Evolutionary conservation across 768 basidiomycete species (phyloP), one percentile per base, ranked within the genome.

Genomic region (Arthromyces matolae): DNA sequence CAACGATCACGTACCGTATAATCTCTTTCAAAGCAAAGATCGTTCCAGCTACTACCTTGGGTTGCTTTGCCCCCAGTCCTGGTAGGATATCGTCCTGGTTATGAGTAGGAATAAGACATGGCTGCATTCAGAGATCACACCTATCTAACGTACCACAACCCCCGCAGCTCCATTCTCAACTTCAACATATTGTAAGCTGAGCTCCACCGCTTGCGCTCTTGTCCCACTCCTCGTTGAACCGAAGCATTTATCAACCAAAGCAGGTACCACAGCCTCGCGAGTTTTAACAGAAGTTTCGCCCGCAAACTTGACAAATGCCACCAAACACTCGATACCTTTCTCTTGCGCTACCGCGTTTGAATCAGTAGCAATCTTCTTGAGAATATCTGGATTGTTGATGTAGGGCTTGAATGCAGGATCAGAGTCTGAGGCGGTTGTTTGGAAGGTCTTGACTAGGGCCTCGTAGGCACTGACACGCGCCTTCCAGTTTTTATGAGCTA

Each of bases 401-500:
- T 93, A 98, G 10, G 91, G 89, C 58, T 82, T 84, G 75, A 99
- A 98, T 22, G 88, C 89, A 39, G 93, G 91, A 75, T 97, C 95
- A 56, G 82, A 81, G 64, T 98, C 95, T 39, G 92, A 93, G 57
- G 86, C 86, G 40, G 93, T 93, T 35, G 81, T 86, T 61, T 84
- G 83, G 65, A 96, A 96, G 49, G 80, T 84, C 68, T 88, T 86
- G 71, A 86, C 81, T 54, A 98, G 80, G 18, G 86, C 69, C 62
- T 91, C 89, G 66, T 98, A 99, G 52, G 81, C 96, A 65, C 83
- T 92, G 60, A 95, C 81, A 57, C 96, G 85, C 49, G 96, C 96
- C 70, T 98, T 98, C 96, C 96, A 99, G 65, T 95, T 95, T 78
- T 97, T 98, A 75, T 97, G 92, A 5, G 80, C 71, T 47, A 95